A percentile compares a stretch with the other conserved stretches of the same genome.
These are phyloP conservation scores for Aspergillus sp. DNA, from an alignment of 2,329 filamentous ascomycete species.

Conservation along the genomic window DNA sequence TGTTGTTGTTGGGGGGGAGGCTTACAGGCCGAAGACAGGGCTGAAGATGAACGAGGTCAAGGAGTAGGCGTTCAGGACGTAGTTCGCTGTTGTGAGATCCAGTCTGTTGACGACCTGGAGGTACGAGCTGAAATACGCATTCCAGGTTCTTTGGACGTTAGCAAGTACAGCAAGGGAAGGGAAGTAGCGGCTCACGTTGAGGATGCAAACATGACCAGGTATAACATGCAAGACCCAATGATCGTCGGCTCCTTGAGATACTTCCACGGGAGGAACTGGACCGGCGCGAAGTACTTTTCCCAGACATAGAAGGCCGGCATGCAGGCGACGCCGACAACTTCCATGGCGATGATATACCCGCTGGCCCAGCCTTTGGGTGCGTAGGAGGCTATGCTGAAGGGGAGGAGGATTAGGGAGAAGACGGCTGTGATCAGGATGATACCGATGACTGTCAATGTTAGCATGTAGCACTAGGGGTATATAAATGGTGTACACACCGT, in stretches of 20 bases:
- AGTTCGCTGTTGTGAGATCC: constrained; percentile 21
- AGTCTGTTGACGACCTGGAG: constrained; percentile 25
- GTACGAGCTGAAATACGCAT: constrained; percentile 24
- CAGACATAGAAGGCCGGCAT: constrained; percentile 21
- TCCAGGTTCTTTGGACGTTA: background rate
- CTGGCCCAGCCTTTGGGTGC: constrained; percentile 9
- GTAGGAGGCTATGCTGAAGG: constrained; percentile 26
- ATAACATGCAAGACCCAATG: constrained; percentile 17
- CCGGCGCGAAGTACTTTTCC: constrained; percentile 22
- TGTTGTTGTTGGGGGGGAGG: too few relatives aligned
- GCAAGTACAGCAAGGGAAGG: background rate
- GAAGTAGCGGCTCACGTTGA: constrained; percentile 14
- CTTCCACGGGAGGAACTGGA: constrained; percentile 24
- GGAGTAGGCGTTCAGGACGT: constrained; percentile 23
- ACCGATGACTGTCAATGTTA: constrained; percentile 20
- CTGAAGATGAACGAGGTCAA: constrained; percentile 17
- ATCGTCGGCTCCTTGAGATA: constrained; percentile 23
- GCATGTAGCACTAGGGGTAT: too few relatives aligned
- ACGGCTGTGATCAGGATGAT: constrained; percentile 29
- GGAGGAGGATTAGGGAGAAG: constrained; percentile 30
- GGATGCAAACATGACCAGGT: constrained; percentile 1
- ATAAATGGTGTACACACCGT: too few relatives aligned
- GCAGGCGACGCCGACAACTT: constrained; percentile 17
- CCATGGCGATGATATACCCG: constrained; percentile 23
- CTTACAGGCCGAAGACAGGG: constrained; percentile 17